Evolutionary conservation across 2,329 filamentous ascomycete genomes (phyloP).

Genomic region (Microcera coccophila): DNA sequence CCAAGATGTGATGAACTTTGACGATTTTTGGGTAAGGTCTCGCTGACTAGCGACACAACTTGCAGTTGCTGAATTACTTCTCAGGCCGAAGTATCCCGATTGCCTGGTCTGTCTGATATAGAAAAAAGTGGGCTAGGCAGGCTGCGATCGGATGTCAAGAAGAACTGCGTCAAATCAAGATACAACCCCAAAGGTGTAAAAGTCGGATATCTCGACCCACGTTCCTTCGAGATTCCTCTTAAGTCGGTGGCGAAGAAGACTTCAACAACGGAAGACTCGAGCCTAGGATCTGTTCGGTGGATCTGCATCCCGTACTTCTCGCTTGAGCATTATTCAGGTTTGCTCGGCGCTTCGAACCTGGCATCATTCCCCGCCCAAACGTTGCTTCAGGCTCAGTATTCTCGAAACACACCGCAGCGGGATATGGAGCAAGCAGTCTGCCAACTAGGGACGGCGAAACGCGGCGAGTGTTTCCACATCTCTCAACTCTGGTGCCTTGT

Average conservation of each 20-base stretch:
- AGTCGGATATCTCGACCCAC: slow-evolving; percentile 42
- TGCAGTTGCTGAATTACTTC: background rate
- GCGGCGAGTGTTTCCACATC: slow-evolving; percentile 44
- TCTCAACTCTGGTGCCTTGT: slow-evolving; percentile 47
- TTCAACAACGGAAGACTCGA: slow-evolving; percentile 3
- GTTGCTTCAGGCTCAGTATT: slow-evolving; percentile 42
- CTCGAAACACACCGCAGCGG: slow-evolving; percentile 35
- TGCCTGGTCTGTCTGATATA: slow-evolving; percentile 30
- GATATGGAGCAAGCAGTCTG: slow-evolving; percentile 48
- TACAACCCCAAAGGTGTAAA: slow-evolving; percentile 36
- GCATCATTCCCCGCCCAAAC: slow-evolving; percentile 41
- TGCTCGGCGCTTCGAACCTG: slow-evolving; percentile 29
- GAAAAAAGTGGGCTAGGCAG: slow-evolving; percentile 34
- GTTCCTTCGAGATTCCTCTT: slow-evolving; percentile 35
- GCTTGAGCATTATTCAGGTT: slow-evolving; percentile 41
- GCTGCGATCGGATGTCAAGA: slow-evolving; percentile 38
- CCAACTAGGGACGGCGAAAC: slow-evolving; percentile 32
- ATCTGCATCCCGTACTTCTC: slow-evolving; percentile 47
- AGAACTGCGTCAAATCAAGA: slow-evolving; percentile 34
- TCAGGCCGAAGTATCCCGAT: slow-evolving; percentile 34
- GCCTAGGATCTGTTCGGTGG: slow-evolving; percentile 33
- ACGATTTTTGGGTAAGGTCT: slow-evolving; percentile 37
- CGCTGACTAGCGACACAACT: background rate
- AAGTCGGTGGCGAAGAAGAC: slow-evolving; percentile 20
- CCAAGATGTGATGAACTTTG: slow-evolving; percentile 40